Evolutionary conservation across 2,329 filamentous ascomycete species (phyloP), one percentile per base, ranked within the genome.

Genomic region (Lasiodiplodia theobromae): DNA sequence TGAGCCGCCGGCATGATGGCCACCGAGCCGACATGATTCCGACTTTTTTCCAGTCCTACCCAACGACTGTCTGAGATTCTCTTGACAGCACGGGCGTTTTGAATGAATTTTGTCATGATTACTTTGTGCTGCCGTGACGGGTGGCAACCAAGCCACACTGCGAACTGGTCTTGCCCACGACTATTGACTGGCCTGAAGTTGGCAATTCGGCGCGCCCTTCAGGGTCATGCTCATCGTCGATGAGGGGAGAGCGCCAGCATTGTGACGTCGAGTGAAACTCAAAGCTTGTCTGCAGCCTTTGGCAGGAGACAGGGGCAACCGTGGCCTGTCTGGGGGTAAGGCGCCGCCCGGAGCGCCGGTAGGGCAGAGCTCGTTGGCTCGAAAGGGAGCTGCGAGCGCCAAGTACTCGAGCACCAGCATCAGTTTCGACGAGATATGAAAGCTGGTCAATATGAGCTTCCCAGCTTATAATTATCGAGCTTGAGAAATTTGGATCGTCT

Each of bases 21-120:
- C 54, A 67, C 16, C 28, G 54, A 21, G 58, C 53, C 53, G 65
- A 60, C 65, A 31, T 60, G 25, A 23, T 25, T 28, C 53, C 65
- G 25, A 52, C 65, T 12, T 67, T 67, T 34, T 49, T 57, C 38
- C 44, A 37, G 40, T 25, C 25, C 11, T 53, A 58, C 21, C 28
- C 52, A 47, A 47, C n/a, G 40, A 16, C 58, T 25, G 3, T n/a
- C 25, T 25, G n/a, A 31, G 28, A 34, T 25, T 16, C 14, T 7
- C 25, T 34, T 10, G n/a, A 51, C 28, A 51, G 25, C 40, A 49
- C 58, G 40, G 44, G 25, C 23, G 23, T 23, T 28, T 28, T 31
- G 40, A 51, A 37, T 31, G 40, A 63, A 44, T 25, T 40, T 28
- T 58, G 49, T 40, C 64, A 66, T 37, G 54, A 37, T 52, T 66